Evolutionary conservation across 345 rosid species (phyloP), one percentile per base, ranked within the genome.

Genomic region (Jatropha curcas): DNA sequence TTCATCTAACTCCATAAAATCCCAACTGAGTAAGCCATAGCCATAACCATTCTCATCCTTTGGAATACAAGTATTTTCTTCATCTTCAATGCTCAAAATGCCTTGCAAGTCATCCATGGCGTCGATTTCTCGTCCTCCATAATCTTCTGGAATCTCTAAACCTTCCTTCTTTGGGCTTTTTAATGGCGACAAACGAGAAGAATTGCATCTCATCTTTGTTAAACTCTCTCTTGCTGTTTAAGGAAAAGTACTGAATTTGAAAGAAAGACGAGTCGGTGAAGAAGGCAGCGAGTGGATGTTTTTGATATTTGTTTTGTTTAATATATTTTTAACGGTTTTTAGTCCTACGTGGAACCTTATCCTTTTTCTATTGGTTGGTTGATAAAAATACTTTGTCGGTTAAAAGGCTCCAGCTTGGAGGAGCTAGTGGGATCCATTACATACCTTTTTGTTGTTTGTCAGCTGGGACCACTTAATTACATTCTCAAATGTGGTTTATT

Each of bases 91-190:
- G 20, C 87, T 79, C 60, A 81, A 51, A 68, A 74, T 16, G 4
- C 83, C 81, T 45, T 84, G 79, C 27, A 84, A 17, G 65, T 74
- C 84, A 30, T 78, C 83, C 63, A 70, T 65, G 6, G 52, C 19
- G 58, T 78, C 79, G 8, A 71, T 65, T 31, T 72, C 80, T 37
- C 39, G n/a, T n/a, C 78, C 24, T 50, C 51, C 3, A 2, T 10
- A 37, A 48, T 34, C 10, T 45, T 76, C 78, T 2, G 85, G 82
- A 9, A 82, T 81, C 13, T 79, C 63, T 30, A 74, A 71, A 39
- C 83, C 87, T 78, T 86, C 87, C 70, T 71, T 72, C 72, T 82
- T 82, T 2, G 89, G 87, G 81, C 66, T 79, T 75, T 50, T 82
- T 58, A 86, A 68, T 53, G 74, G 65, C 7, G 85, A 81, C n/a